Conservation (phyloP, 2,329 filamentous ascomycete genomes). For the Elsinoe batatas region DNA sequence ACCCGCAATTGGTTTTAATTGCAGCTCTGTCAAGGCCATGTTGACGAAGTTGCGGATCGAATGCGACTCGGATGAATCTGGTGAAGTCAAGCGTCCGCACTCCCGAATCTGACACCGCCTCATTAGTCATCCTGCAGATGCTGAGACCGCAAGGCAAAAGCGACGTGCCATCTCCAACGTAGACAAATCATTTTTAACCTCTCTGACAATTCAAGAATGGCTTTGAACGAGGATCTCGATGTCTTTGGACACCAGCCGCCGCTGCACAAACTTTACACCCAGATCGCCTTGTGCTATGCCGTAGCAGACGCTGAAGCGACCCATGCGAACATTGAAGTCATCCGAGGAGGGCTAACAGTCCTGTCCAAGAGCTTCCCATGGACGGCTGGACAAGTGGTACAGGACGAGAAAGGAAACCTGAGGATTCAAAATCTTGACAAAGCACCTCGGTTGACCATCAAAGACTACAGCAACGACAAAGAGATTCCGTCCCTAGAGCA, state of each 20-base stretch:
- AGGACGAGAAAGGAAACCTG: slow-evolving; percentile 27
- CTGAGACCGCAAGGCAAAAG: too few relatives aligned
- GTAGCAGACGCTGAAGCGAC: slow-evolving; percentile 17
- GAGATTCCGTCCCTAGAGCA: slow-evolving; percentile 30
- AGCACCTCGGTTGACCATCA: slow-evolving; percentile 32
- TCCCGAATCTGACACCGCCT: too few relatives aligned
- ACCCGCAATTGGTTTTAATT: too few relatives aligned
- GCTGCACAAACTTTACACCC: slow-evolving; percentile 38
- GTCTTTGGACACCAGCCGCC: slow-evolving; percentile 34
- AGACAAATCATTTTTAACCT: background rate
- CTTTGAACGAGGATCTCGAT: slow-evolving; percentile 25
- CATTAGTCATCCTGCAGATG: too few relatives aligned
- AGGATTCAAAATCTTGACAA: slow-evolving; percentile 31
- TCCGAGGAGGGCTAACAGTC: slow-evolving; percentile 28
- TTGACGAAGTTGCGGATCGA: too few relatives aligned
- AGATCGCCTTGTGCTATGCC: slow-evolving; percentile 34
- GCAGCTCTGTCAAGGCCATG: too few relatives aligned
- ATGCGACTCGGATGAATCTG: too few relatives aligned
- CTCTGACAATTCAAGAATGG: background rate
- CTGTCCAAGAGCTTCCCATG: slow-evolving; percentile 37
- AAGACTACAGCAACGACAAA: slow-evolving; percentile 33
- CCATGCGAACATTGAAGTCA: slow-evolving; percentile 23
- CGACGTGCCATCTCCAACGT: too few relatives aligned
- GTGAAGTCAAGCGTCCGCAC: too few relatives aligned
- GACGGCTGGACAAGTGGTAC: slow-evolving; percentile 38